Conservation (phyloP, 495 filamentous ascomycete species). For the Tuber indicum region DNA sequence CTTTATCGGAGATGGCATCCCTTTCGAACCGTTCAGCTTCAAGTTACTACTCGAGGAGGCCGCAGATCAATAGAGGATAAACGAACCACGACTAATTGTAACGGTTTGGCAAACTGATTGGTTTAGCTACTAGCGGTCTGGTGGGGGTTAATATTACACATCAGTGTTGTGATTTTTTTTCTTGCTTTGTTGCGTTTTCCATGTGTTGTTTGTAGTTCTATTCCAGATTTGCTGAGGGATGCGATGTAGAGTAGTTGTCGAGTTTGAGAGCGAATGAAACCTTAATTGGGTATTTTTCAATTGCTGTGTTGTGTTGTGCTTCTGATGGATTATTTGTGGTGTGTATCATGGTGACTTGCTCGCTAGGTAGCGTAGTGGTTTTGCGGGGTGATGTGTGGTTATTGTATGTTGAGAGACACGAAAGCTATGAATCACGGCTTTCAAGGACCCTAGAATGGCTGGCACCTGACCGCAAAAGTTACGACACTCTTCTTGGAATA, state of each 20-base stretch:
- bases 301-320: neutral
- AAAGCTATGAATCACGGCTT: neutral
- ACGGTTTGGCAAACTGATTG: neutral
- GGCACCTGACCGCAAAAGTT: neutral
- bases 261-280: neutral
- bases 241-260: neutral
- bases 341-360: neutral
- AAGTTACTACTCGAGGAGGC: conserved; percentile 72
- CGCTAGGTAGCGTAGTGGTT: neutral
- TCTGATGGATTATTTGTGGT: neutral
- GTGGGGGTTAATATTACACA: neutral
- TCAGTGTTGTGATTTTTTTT: neutral
- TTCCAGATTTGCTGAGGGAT: neutral
- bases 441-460: neutral
- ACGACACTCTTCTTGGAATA: neutral
- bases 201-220: neutral
- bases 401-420: neutral
- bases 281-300: neutral
- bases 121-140: neutral
- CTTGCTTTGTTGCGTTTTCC: neutral
- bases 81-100: neutral
- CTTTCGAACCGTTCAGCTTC: conserved; percentile 92
- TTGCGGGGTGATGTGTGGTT: neutral
- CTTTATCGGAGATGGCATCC: conserved; percentile 88
- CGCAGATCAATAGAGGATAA: neutral